Percentiles rank a stretch among this genome's conserved stretches.
These are phyloP conservation scores for Phoma sp. DNA, from an alignment of 2,329 filamentous ascomycete genomes.

Conservation along the genomic window DNA sequence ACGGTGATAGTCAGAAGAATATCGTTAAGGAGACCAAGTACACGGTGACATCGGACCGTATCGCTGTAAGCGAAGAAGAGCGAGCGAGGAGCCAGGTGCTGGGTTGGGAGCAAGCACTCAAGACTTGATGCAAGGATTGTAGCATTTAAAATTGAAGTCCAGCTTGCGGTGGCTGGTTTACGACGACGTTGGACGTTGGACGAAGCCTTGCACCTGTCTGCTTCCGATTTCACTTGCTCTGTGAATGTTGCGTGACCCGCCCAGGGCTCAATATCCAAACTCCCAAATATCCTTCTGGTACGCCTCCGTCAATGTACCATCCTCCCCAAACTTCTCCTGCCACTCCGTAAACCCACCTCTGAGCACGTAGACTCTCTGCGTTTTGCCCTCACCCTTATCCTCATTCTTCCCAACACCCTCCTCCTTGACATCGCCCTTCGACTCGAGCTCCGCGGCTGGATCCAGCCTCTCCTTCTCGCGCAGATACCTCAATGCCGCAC, in stretches of 20 bases:
- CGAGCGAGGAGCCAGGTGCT: neutral
- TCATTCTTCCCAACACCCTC: conserved; percentile 26
- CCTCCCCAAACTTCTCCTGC: conserved; percentile 82
- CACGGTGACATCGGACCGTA: conserved; percentile 14
- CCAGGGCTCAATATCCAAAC: conserved; percentile 33
- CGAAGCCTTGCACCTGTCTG: no score
- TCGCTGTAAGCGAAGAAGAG: conserved; percentile 2
- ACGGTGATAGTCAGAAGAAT: conserved; percentile 46
- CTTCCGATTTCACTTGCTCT: no score
- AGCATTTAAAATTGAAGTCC: neutral
- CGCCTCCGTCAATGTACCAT: conserved; percentile 87
- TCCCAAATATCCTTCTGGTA: conserved; percentile 88
- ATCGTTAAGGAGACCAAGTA: conserved; percentile 49
- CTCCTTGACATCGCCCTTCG: conserved; percentile 25
- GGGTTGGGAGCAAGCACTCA: conserved; percentile 12
- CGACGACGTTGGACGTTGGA: no score
- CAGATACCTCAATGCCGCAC: conserved; percentile 81
- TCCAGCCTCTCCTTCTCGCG: conserved; percentile 69
- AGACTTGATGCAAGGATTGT: neutral
- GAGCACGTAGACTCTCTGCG: no score
- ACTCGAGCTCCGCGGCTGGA: conserved; percentile 23
- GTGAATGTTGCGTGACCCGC: no score
- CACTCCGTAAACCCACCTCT: conserved; percentile 29
- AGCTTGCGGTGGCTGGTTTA: no score
- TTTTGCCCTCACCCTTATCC: conserved; percentile 18